Evolutionary conservation across 2,329 filamentous ascomycete genomes (phyloP).

Genomic region (Zasmidium citrigriseum): DNA sequence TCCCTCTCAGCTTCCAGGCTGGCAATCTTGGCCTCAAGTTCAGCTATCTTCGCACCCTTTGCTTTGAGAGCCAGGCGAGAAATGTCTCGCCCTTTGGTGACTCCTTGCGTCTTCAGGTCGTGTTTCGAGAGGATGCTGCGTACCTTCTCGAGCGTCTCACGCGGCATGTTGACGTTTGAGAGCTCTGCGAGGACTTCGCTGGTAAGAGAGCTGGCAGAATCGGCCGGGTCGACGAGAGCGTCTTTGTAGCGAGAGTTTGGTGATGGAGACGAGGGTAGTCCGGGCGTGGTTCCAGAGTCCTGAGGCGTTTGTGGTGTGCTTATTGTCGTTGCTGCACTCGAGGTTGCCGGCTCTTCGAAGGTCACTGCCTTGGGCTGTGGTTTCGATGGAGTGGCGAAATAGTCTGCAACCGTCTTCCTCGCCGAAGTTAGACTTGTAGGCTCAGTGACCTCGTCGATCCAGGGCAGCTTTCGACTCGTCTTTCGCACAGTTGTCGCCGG

Average conservation of each 20-base stretch:
- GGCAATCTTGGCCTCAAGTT: conserved; percentile 67
- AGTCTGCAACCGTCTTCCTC: conserved; percentile 22
- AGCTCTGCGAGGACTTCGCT: conserved; percentile 27
- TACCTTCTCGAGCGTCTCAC: conserved; percentile 39
- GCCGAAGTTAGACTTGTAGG: conserved; percentile 32
- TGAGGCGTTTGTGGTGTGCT: conserved; percentile 1
- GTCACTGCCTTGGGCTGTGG: conserved; percentile 12
- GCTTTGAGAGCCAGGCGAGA: conserved; percentile 62
- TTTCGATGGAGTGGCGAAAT: conserved; percentile 30
- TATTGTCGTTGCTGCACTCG: background rate
- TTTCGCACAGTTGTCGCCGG: conserved; percentile 34
- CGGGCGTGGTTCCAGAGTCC: conserved; percentile 1
- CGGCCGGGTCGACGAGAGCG: conserved; percentile 27
- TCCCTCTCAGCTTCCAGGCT: conserved; percentile 58
- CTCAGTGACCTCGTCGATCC: conserved; percentile 34
- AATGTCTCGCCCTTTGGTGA: conserved; percentile 66
- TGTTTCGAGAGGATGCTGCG: conserved; percentile 54
- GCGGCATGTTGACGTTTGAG: conserved; percentile 16
- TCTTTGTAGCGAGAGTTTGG: conserved; percentile 27
- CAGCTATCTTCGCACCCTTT: conserved; percentile 64
- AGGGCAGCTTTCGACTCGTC: conserved; percentile 40
- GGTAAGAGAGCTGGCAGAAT: conserved; percentile 27
- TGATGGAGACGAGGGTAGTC: conserved; percentile 19
- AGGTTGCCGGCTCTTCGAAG: background rate
- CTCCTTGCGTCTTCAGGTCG: conserved; percentile 60